These are phyloP conservation scores for Yarrowia deformans DNA, from an alignment of 805 yeast genomes.

Conservation along the genomic window DNA sequence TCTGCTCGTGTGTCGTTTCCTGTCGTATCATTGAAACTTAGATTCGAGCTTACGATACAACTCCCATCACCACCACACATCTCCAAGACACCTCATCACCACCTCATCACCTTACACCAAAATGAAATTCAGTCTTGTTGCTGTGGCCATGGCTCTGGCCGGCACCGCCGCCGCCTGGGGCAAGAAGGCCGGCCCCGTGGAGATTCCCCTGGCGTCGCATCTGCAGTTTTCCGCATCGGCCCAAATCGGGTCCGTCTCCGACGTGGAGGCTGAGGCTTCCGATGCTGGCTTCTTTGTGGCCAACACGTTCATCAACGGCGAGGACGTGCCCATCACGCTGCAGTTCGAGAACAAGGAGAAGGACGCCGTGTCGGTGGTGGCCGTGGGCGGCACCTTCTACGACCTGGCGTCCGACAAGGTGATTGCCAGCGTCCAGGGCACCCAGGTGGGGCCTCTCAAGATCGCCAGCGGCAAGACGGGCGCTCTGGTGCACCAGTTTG, in stretches of 20 bases:
- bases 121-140: conserved; percentile 30
- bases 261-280: conserved; percentile 32
- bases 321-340: conserved; percentile 45
- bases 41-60: too few relatives aligned
- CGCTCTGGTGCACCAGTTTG: conserved; percentile 53
- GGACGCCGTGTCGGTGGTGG: conserved; percentile 44
- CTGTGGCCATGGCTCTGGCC: conserved; percentile 33
- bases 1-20: neutral
- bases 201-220: conserved; percentile 33
- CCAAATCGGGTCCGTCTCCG: conserved; percentile 10
- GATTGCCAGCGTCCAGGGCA: conserved; percentile 38
- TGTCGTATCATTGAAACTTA: conserved; percentile 2
- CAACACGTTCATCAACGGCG: conserved; percentile 45
- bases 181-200: conserved; percentile 28
- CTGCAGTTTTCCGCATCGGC: conserved; percentile 13
- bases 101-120: neutral
- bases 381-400: conserved; percentile 44
- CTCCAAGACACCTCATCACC: neutral
- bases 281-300: conserved; percentile 14
- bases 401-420: conserved; percentile 40
- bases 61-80: neutral
- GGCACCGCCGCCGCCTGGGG: conserved; percentile 30
- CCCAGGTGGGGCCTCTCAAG: conserved; percentile 58
- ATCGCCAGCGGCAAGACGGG: conserved; percentile 69
- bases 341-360: conserved; percentile 46